Conservation (phyloP, 1,284 basidiomycete species). For the Cryptococcus sp. region DNA sequence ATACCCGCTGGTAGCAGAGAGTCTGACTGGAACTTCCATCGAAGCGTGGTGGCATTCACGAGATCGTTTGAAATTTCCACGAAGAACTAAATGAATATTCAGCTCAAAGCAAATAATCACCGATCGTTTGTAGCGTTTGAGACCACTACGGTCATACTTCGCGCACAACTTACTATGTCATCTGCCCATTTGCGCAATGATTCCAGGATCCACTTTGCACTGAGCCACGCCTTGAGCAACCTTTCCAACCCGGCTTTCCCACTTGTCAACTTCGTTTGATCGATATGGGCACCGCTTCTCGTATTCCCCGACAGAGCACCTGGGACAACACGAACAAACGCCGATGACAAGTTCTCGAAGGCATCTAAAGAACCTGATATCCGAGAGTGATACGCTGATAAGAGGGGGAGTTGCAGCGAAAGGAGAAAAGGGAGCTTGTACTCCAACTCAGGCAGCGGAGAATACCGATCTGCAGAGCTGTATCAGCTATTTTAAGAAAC, state of each 20-base stretch:
- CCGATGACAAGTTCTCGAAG: slow-evolving; percentile 84
- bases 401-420: slow-evolving; percentile 78
- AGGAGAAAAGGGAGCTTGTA: slow-evolving; percentile 82
- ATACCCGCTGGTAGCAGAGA: slow-evolving; percentile 42
- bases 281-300: slow-evolving; percentile 54
- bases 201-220: slow-evolving; percentile 67
- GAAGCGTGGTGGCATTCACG: slow-evolving; percentile 45
- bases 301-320: slow-evolving; percentile 67
- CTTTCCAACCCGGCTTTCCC: slow-evolving; percentile 78
- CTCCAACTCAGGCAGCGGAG: slow-evolving; percentile 72
- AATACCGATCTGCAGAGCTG: slow-evolving; percentile 71
- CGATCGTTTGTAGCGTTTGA: neutral
- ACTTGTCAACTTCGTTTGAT: slow-evolving; percentile 63
- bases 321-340: slow-evolving; percentile 84
- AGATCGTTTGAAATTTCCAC: slow-evolving; percentile 82
- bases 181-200: slow-evolving; percentile 80
- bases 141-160: neutral
- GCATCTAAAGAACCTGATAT: slow-evolving; percentile 85
- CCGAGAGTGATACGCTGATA: slow-evolving; percentile 73
- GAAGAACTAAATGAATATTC: slow-evolving; percentile 66
- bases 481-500: no score
- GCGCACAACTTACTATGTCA: slow-evolving; percentile 65
- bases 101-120: neutral
- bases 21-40: slow-evolving; percentile 33
- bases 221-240: slow-evolving; percentile 77